phyloP scores from a whole-genome alignment of 23 red algal genomes.

The Chondrus crispus region DNA sequence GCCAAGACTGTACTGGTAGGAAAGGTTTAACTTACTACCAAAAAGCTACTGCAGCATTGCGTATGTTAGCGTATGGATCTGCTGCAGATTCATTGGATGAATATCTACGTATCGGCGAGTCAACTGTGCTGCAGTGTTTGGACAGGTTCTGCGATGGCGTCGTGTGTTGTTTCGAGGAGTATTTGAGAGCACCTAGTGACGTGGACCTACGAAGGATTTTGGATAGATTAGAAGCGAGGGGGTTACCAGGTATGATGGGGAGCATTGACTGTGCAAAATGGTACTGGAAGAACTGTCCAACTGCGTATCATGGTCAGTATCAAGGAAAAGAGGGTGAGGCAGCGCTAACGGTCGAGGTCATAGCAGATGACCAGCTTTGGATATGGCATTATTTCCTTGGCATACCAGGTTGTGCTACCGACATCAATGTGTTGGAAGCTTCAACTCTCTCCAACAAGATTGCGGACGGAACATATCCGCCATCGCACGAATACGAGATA shows the following conservation, averaged over 20 bases:
- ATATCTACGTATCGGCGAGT: not conserved
- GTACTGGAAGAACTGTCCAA: constrained; percentile 22
- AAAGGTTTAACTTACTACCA: not conserved
- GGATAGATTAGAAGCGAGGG: not conserved
- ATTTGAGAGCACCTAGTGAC: not conserved
- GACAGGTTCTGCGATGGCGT: not conserved
- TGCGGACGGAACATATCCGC: not conserved
- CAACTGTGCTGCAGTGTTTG: not conserved
- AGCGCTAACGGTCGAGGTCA: constrained; percentile 13
- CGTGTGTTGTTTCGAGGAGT: constrained; percentile 3
- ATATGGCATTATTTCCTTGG: not conserved
- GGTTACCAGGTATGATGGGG: constrained; percentile 39
- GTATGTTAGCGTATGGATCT: constrained; percentile 12
- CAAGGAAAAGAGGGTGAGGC: constrained; percentile 15
- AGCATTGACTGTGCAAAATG: constrained; percentile 50
- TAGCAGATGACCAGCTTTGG: constrained; percentile 2
- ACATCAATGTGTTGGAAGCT: constrained; percentile 2
- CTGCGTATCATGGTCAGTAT: constrained; percentile 32
- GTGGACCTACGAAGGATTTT: not conserved
- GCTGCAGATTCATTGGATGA: constrained; percentile 15
- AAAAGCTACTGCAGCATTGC: constrained; percentile 12
- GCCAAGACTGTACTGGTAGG: not conserved
- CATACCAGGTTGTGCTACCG: not conserved
- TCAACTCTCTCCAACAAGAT: not conserved
- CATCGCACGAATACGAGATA: not conserved